Evolutionary conservation across 2,329 filamentous ascomycete genomes (phyloP), one percentile per base, ranked within the genome.

Genomic region (Lachnellula subtilissima): DNA sequence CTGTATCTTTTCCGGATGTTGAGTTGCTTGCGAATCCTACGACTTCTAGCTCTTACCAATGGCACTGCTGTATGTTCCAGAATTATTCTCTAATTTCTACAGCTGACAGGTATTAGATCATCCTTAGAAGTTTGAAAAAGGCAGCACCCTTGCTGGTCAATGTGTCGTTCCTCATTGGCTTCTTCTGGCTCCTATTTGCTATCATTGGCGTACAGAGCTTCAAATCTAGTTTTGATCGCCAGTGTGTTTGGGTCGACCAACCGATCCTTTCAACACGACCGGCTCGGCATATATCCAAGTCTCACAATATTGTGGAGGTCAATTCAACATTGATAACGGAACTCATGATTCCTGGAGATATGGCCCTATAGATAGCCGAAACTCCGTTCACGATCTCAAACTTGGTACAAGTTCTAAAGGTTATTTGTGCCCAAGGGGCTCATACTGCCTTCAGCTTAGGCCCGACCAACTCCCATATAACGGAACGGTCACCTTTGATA

Each of bases 171-270:
- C 78, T 99, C 22, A 91, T 99, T 63, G 83, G 89, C 14, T 99
- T 99, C 74, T 99, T 99, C 74, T 99, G 94, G 94, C 81, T 99
- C 43, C 76, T 97, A 11, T 99, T 99, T 74, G 94, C 91, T 39
- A 97, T 99, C 60, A 86, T 99, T 56, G 95, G 94, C 5, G 88
- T 99, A 22, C 95, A 99, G 71, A 96, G 89, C 73, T 99, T 99
- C 76, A 93, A 93, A 73, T 86, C 88, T 8, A 93, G 89, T 70
- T 73, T 93, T 23, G 83, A 82, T 63, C 86, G 89, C 48, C 86
- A 85, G 60, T 94, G 89, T 69, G 85, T 91, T 32, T 94, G 88
- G 88, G 73, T 88, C 50, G 86, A 90, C 61, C 86, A 5, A 59
- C 67, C 4, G 76, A 85, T 51, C 85, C 74, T 67, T 76, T 72